A percentile compares a stretch with the other conserved stretches of the same genome.
Evolutionary conservation across 805 yeast genomes (phyloP).

Genomic region (Yamadazyma laniorum): DNA sequence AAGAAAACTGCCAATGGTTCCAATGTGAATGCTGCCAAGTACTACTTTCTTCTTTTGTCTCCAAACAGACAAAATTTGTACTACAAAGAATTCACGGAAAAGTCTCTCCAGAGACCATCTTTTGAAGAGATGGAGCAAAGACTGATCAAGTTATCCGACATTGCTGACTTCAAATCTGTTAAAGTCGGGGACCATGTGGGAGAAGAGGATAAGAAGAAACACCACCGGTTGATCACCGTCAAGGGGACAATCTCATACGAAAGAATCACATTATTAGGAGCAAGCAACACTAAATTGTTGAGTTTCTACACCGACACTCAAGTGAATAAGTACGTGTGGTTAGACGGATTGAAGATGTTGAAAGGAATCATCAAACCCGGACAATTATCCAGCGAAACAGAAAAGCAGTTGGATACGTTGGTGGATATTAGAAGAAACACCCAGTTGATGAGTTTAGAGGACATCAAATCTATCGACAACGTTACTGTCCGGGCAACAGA

Average conservation of each 20-base stretch:
- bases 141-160: constrained; percentile 51
- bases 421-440: constrained; percentile 38
- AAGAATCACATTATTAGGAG: constrained; percentile 50
- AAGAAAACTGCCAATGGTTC: constrained; percentile 7
- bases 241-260: constrained; percentile 57
- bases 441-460: constrained; percentile 39
- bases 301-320: constrained; percentile 69
- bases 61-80: constrained; percentile 63
- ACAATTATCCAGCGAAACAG: constrained; percentile 37
- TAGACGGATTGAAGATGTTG: constrained; percentile 67
- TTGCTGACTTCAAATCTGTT: constrained; percentile 48
- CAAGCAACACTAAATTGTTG: constrained; percentile 43
- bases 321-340: constrained; percentile 69
- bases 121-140: constrained; percentile 56
- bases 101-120: constrained; percentile 49
- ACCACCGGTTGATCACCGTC: constrained; percentile 50
- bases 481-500: constrained; percentile 11
- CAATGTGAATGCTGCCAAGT: constrained; percentile 20
- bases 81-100: constrained; percentile 56
- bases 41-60: constrained; percentile 59
- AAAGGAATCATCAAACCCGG: constrained; percentile 32
- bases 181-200: constrained; percentile 40
- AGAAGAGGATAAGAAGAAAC: constrained; percentile 44
- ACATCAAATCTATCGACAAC: constrained; percentile 8
- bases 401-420: constrained; percentile 32